Evolutionary conservation across 805 yeast species (phyloP), one percentile per base, ranked within the genome.

Genomic region (Starmerella stigmatis): DNA sequence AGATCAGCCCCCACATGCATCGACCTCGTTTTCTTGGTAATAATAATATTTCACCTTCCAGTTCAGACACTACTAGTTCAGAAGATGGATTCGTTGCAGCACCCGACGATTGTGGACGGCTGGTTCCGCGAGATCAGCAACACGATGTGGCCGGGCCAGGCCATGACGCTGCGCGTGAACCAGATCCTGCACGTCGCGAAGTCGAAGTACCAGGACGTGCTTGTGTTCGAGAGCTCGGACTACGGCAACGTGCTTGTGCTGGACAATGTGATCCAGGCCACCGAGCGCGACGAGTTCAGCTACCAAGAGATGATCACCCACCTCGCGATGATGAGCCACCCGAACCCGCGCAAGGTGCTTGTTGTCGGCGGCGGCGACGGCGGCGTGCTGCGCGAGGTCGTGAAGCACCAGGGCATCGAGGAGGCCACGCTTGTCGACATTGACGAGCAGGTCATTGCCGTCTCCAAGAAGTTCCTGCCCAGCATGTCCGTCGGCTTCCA

Each of bases 301-400:
- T 89, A 88, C 73, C 98, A 92, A 71, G 98, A 89, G 70, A 92
- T 89, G 97, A 89, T 89, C 65, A 71, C 96, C 32, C 96, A 89
- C 67, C 73, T 92, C 60, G 95, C 94, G 6, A 61, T 92, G 66
- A 83, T 81, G 75, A 78, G 92, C 44, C 97, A 92, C 68, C 88
- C 95, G 58, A 79, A 84, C 69, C 97, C 97, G 47, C 85, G 84
- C 73, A 80, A 74, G 58, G 96, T 94, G 20, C 72, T 89, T 46
- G 97, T 89, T 52, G 83, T 89, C 60, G 98, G 98, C 48, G 98
- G 98, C 54, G 98, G 98, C 61, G 98, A 89, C 65, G 98, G 98
- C 58, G 97, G 97, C 67, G 97, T 89, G 43, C 74, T 89, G 60
- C 78, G 97, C 68, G 97, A 89, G 68, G 74, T 88, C 61, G 84